Evolutionary conservation across 2,329 filamentous ascomycete species (phyloP), one percentile per base, ranked within the genome.

Genomic region (Cladosporium sphaerospermum): DNA sequence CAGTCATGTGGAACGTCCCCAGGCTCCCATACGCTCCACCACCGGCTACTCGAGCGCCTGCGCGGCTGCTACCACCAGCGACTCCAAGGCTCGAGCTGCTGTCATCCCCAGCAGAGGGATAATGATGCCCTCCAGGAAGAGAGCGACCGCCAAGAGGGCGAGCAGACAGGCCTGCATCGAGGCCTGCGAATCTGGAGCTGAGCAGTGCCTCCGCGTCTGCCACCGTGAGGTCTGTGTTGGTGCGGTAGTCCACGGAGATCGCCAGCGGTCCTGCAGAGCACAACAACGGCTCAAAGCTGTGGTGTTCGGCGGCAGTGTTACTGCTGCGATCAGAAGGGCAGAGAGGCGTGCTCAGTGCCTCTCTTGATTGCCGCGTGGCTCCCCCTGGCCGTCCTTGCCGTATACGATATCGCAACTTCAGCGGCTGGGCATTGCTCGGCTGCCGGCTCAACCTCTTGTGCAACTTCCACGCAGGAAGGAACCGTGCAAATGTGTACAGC

Each of bases 131-230:
- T 37, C 40, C 48, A 44, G 48, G 48, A 34, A 51, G 40, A 51
- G 51, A 46, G 13, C 43, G 43, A 34, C 45, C 51, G 32, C 23
- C 49, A 51, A 9, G 28, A 31, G 47, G 43, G 8, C 53, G 53
- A 51, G 49, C 39, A 39, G 45, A 31, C 23, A 53, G 16, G 23
- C 51, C 52, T 16, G 49, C 37, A 56, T 96, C 91, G 36, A 89
- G 81, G 11, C 89, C 90, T 81, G 96, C 90, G 65, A 97, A 96
- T 32, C 89, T 85, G 11, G 92, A 96, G 72, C 91, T 96, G 41
- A 97, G 73, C 8, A 97, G 73, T 4, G 91, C 86, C 70, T 97
- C 93, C 0, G 90, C 87, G 69, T 96, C 89, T 62, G 95, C 92
- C 37, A 97, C 83, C 43, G 87, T 84, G 69, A 99, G 96, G 63